A percentile compares a stretch with the other conserved stretches of the same genome.
Evolutionary conservation across 495 filamentous ascomycete species (phyloP).

Genomic region (Wilcoxina mikolae): DNA sequence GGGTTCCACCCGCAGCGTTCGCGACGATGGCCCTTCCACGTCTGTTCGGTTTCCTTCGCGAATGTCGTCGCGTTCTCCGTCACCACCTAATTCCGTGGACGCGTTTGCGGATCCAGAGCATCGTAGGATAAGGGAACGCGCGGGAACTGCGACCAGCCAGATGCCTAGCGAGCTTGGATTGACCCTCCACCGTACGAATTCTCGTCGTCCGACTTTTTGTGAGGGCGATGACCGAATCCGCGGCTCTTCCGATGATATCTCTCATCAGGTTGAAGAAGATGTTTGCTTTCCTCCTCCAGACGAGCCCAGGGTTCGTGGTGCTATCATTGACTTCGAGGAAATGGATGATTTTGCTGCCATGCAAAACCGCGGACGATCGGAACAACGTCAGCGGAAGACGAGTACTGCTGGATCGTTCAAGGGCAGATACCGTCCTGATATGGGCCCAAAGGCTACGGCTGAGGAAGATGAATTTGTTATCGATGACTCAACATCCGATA

Average conservation of each 20-base stretch:
- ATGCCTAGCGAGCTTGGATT: constrained; percentile 37
- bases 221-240: constrained; percentile 33
- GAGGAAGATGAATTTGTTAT: constrained; percentile 16
- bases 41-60: constrained; percentile 37
- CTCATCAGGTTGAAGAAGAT: constrained; percentile 54
- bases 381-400: constrained; percentile 44
- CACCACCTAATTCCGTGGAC: constrained; percentile 92
- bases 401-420: constrained; percentile 38
- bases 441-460: not conserved
- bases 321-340: constrained; percentile 27
- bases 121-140: constrained; percentile 42
- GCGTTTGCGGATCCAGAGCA: constrained; percentile 70
- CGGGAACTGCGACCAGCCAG: constrained; percentile 28
- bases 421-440: constrained; percentile 14
- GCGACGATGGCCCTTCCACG: constrained; percentile 33
- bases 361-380: constrained; percentile 54
- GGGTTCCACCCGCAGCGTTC: constrained; percentile 32
- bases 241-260: constrained; percentile 13
- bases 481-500: constrained; percentile 28
- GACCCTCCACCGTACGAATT: constrained; percentile 29
- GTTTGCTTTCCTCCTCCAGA: constrained; percentile 65
- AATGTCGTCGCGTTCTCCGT: constrained; percentile 51
- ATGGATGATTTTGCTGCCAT: constrained; percentile 30
- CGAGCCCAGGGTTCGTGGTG: constrained; percentile 19
- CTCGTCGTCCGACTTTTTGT: constrained; percentile 35